These are phyloP conservation scores for Plectranthus barbatus DNA, from an alignment of 257 asterid genomes.

Conservation along the genomic window DNA sequence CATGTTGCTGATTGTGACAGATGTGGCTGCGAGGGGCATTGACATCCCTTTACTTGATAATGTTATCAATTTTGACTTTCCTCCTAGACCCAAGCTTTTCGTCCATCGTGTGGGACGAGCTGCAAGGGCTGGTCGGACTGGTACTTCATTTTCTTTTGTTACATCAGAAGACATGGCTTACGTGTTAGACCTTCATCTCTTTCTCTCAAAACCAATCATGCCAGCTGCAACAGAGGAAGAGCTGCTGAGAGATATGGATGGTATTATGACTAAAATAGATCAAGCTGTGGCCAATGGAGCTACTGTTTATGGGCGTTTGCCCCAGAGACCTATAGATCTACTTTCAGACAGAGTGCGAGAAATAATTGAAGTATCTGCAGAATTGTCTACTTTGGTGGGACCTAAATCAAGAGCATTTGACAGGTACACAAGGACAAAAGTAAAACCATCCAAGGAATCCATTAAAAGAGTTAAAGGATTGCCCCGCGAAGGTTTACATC, in stretches of 20 bases:
- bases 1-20: conserved; percentile 84
- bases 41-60: conserved; percentile 95
- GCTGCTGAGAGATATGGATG: conserved; percentile 51
- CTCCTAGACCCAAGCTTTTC: conserved; percentile 88
- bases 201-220: conserved; percentile 78
- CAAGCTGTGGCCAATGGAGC: conserved; percentile 65
- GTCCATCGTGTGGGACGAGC: conserved; percentile 99
- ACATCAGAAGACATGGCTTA: conserved; percentile 85
- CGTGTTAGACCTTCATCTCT: conserved; percentile 88
- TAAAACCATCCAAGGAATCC: conserved; percentile 87
- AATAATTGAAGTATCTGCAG: conserved; percentile 63
- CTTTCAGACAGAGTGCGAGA: conserved; percentile 84
- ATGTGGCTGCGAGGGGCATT: conserved; percentile 98
- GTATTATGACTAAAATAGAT: conserved; percentile 49
- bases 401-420: conserved; percentile 66
- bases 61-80: conserved; percentile 87
- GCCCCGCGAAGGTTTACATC: conserved; percentile 91
- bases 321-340: conserved; percentile 77
- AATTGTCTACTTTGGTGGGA: conserved; percentile 52
- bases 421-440: conserved; percentile 69
- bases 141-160: conserved; percentile 77
- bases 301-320: conserved; percentile 87
- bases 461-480: conserved; percentile 65
- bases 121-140: conserved; percentile 96
- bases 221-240: conserved; percentile 94